Percentiles rank a stretch among this genome's conserved stretches.
phyloP scores from a whole-genome alignment of 257 asterid genomes.

The Ajuga chamaepitys region DNA sequence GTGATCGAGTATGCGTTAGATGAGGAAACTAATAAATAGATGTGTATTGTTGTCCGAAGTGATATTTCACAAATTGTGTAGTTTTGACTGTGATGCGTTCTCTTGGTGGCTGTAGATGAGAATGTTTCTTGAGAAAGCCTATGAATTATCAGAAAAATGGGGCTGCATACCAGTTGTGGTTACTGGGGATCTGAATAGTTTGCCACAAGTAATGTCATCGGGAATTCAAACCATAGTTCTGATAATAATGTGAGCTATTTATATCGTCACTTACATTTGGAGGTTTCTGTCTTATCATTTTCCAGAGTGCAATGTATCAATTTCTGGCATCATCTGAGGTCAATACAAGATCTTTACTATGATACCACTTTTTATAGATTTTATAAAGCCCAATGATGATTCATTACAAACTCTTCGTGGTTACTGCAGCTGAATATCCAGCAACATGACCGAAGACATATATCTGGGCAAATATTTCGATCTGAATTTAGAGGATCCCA shows the following conservation, averaged over 20 bases:
- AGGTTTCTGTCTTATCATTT: slow-evolving; percentile 17
- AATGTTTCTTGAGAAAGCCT: slow-evolving; percentile 69
- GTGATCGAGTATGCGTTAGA: neutral
- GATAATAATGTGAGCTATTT: neutral
- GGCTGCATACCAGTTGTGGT: slow-evolving; percentile 72
- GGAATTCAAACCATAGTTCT: neutral
- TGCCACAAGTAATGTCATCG: slow-evolving; percentile 53
- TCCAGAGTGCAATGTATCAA: slow-evolving; percentile 83
- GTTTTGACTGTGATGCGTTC: neutral
- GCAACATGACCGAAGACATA: slow-evolving; percentile 51
- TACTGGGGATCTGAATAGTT: slow-evolving; percentile 70
- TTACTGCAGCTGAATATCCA: slow-evolving; percentile 55
- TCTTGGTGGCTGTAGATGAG: slow-evolving; percentile 50
- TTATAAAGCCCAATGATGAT: neutral
- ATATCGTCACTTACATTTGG: slow-evolving; percentile 9
- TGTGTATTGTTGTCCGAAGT: neutral
- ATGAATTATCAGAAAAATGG: slow-evolving; percentile 65
- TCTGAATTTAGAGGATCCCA: slow-evolving; percentile 14
- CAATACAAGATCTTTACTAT: slow-evolving; percentile 15
- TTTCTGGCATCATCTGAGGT: slow-evolving; percentile 74
- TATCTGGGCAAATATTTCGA: slow-evolving; percentile 64
- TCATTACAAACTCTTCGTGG: slow-evolving; percentile 1
- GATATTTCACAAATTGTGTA: neutral
- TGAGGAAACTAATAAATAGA: neutral
- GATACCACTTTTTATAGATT: slow-evolving; percentile 3